Evolutionary conservation across 192 early-diverging fungal species (phyloP).

Genomic region (Chytriomyces sp.): DNA sequence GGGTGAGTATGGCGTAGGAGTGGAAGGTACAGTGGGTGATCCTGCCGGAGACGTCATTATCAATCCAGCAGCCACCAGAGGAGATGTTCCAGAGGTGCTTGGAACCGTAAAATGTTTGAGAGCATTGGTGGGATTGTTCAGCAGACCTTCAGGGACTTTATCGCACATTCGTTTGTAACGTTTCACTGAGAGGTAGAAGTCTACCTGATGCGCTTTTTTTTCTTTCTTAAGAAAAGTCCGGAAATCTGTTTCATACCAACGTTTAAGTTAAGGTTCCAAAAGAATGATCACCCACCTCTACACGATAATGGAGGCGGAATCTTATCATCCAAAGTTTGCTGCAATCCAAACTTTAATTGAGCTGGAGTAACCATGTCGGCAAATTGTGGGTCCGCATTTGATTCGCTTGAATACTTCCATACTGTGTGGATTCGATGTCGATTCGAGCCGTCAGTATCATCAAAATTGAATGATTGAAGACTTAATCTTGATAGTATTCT

Average conservation of each 20-base stretch:
- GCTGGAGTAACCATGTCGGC: constrained; percentile 23
- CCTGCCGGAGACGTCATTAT: background rate
- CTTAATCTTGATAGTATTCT: constrained; percentile 5
- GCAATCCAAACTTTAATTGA: constrained; percentile 13
- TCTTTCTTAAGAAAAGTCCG: constrained; percentile 22
- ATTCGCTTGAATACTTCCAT: constrained; percentile 3
- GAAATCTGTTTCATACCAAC: background rate
- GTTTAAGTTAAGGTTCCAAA: background rate
- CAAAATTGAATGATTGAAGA: constrained; percentile 8
- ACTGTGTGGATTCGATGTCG: constrained; percentile 1
- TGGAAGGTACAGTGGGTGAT: background rate
- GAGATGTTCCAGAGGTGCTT: background rate
- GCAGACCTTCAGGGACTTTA: constrained; percentile 20
- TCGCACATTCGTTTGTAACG: constrained; percentile 20
- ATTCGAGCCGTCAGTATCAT: constrained; percentile 1
- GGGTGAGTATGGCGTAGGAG: background rate
- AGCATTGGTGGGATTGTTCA: constrained; percentile 18
- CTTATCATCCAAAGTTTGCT: constrained; percentile 25
- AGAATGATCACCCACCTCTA: constrained; percentile 5
- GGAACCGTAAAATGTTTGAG: too few species aligned
- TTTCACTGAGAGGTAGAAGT: constrained; percentile 25
- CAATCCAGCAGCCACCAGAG: background rate
- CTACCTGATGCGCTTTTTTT: constrained; percentile 24
- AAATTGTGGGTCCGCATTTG: constrained; percentile 15
- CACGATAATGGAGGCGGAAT: constrained; percentile 24